A percentile compares a stretch with the other conserved stretches of the same genome.
These are phyloP conservation scores for Solanum sitiens DNA, from an alignment of 257 asterid genomes.

Conservation along the genomic window DNA sequence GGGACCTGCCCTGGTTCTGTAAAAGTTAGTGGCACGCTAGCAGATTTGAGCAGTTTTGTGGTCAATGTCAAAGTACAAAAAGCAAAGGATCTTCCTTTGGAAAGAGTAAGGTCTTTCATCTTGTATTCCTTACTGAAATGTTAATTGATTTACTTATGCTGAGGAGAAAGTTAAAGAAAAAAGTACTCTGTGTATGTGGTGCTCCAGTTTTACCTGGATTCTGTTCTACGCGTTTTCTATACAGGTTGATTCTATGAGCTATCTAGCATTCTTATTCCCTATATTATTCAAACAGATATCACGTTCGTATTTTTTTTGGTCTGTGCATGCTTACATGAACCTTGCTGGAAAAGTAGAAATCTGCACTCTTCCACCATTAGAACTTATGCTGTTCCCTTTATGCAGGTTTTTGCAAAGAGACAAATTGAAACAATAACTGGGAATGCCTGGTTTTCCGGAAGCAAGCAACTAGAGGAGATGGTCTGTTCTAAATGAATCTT, in stretches of 20 bases:
- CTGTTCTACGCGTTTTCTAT: neutral
- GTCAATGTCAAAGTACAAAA: slow-evolving; percentile 41
- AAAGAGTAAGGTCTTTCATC: slow-evolving; percentile 36
- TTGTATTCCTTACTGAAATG: neutral
- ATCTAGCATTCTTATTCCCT: neutral
- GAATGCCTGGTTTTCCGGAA: slow-evolving; percentile 62
- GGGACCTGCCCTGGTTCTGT: slow-evolving; percentile 58
- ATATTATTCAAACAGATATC: neutral
- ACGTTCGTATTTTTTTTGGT: neutral
- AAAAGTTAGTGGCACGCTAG: slow-evolving; percentile 43
- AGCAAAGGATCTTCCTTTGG: slow-evolving; percentile 59
- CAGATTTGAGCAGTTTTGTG: slow-evolving; percentile 41
- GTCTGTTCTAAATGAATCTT: slow-evolving; percentile 17
- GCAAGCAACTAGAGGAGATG: slow-evolving; percentile 61
- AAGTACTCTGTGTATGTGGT: neutral
- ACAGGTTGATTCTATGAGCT: neutral
- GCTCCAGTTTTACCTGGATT: neutral
- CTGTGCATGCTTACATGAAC: neutral
- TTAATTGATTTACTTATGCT: neutral
- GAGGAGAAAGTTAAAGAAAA: neutral
- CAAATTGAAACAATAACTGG: slow-evolving; percentile 52
- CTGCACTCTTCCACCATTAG: neutral
- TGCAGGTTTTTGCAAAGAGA: slow-evolving; percentile 58
- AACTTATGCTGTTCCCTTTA: neutral
- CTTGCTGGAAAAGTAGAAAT: neutral